Conservation (phyloP, 1,139 yeast genomes). For the Blastobotrys proliferans region DNA sequence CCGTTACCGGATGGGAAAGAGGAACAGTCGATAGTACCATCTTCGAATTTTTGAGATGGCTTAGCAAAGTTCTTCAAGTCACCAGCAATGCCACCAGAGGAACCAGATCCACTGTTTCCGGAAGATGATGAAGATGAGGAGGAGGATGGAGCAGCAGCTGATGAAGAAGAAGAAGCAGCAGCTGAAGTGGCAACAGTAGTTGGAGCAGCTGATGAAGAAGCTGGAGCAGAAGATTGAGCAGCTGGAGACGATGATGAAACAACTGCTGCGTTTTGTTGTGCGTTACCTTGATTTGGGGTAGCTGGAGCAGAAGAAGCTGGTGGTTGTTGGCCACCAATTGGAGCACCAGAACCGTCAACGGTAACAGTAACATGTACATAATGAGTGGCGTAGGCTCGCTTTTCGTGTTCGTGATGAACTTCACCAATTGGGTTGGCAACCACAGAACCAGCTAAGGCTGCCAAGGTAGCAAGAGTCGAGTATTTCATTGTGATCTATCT, state of each 20-base stretch:
- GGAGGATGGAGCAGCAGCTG: constrained; percentile 28
- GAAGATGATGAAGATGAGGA: constrained; percentile 25
- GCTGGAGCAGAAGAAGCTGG: constrained; percentile 24
- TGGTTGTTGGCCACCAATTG: constrained; percentile 32
- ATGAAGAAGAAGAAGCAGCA: constrained; percentile 24
- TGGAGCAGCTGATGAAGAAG: constrained; percentile 26
- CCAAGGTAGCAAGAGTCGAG: constrained; percentile 38
- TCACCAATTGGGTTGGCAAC: constrained; percentile 36
- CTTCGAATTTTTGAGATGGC: constrained; percentile 63
- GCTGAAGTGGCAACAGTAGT: constrained; percentile 20
- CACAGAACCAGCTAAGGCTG: constrained; percentile 42
- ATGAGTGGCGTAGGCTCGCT: constrained; percentile 64
- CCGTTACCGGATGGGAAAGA: constrained; percentile 89
- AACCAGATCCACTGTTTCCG: constrained; percentile 30
- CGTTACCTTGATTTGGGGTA: constrained; percentile 26
- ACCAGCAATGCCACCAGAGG: constrained; percentile 46
- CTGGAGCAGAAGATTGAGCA: constrained; percentile 26
- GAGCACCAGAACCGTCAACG: constrained; percentile 54
- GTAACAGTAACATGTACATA: constrained; percentile 74
- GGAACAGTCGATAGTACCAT: constrained; percentile 74
- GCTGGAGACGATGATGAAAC: constrained; percentile 29
- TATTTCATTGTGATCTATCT: constrained; percentile 24
- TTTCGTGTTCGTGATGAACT: constrained; percentile 48
- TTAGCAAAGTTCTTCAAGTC: constrained; percentile 51
- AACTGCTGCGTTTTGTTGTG: constrained; percentile 29